phyloP scores from a whole-genome alignment of 1,284 basidiomycete genomes.

The Pyrrhoderma lamaoense region DNA sequence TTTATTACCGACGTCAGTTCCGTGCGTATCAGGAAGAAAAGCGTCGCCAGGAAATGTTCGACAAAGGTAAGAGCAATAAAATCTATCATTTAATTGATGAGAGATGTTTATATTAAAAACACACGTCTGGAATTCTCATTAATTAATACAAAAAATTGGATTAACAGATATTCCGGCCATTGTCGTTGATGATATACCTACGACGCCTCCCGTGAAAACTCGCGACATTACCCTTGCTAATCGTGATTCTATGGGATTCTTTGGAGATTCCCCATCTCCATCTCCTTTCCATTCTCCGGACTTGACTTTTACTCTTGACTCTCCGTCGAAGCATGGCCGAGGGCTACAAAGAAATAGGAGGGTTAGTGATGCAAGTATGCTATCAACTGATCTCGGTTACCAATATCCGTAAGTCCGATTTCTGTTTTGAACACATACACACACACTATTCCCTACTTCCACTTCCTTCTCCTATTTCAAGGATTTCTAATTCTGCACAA shows the following conservation, averaged over 20 bases:
- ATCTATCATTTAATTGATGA: not conserved
- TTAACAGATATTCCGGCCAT: constrained; percentile 57
- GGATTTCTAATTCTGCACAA: too few species aligned
- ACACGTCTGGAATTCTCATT: not conserved
- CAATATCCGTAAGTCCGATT: constrained; percentile 38
- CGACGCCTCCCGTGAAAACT: constrained; percentile 42
- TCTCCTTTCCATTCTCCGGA: constrained; percentile 37
- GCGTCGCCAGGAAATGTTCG: constrained; percentile 28
- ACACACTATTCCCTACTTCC: too few species aligned
- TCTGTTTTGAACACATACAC: too few species aligned
- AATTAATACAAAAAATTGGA: not conserved
- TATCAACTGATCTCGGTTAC: constrained; percentile 48
- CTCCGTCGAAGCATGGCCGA: constrained; percentile 31
- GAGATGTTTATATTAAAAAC: too few species aligned
- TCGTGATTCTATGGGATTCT: constrained; percentile 28
- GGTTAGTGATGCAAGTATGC: constrained; percentile 51
- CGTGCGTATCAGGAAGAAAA: constrained; percentile 37
- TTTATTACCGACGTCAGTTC: constrained; percentile 68
- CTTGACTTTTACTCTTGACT: constrained; percentile 39
- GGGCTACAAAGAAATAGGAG: constrained; percentile 45
- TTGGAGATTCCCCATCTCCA: constrained; percentile 32
- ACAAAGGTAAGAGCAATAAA: constrained; percentile 31
- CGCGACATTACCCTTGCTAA: constrained; percentile 48
- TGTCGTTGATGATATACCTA: constrained; percentile 49
- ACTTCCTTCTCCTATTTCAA: too few species aligned